Conservation (phyloP, 2,329 filamentous ascomycete species). For the Phyllosticta citribraziliensis region DNA sequence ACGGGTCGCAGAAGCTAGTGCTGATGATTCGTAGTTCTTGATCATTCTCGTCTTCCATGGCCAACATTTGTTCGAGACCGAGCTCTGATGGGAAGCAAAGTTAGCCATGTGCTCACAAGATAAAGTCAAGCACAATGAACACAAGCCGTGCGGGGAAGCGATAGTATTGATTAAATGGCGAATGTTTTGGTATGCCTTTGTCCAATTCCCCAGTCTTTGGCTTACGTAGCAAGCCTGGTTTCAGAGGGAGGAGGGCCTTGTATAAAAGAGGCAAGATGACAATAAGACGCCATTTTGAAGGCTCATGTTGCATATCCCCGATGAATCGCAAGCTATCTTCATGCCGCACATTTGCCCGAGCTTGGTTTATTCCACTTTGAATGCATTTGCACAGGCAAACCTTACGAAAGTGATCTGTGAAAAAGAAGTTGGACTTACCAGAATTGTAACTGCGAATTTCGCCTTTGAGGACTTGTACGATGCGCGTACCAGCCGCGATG, state of each 20-base stretch:
- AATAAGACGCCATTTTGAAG: not conserved
- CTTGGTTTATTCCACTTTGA: too few relatives aligned
- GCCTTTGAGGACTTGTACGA: constrained; percentile 78
- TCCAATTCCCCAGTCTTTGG: not conserved
- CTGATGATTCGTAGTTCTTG: constrained; percentile 68
- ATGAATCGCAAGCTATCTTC: not conserved
- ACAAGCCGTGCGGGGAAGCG: constrained; percentile 1
- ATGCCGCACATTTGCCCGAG: not conserved
- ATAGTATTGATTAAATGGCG: constrained; percentile 9
- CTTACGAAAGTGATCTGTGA: not conserved
- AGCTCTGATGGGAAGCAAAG: constrained; percentile 49
- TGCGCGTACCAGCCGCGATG: constrained; percentile 67
- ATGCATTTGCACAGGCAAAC: not conserved
- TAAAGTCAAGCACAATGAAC: not conserved
- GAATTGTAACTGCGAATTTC: constrained; percentile 88
- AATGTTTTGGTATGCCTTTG: constrained; percentile 5
- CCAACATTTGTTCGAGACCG: constrained; percentile 79
- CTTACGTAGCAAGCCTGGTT: not conserved
- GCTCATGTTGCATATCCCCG: not conserved
- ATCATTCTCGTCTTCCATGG: constrained; percentile 84
- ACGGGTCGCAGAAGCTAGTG: constrained; percentile 80
- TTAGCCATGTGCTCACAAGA: constrained; percentile 1
- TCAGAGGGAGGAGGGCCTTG: not conserved
- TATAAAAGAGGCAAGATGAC: not conserved
- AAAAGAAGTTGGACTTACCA: constrained; percentile 45